Evolutionary conservation across 2,329 filamentous ascomycete genomes (phyloP).

Genomic region (Nectriaceae sp.): DNA sequence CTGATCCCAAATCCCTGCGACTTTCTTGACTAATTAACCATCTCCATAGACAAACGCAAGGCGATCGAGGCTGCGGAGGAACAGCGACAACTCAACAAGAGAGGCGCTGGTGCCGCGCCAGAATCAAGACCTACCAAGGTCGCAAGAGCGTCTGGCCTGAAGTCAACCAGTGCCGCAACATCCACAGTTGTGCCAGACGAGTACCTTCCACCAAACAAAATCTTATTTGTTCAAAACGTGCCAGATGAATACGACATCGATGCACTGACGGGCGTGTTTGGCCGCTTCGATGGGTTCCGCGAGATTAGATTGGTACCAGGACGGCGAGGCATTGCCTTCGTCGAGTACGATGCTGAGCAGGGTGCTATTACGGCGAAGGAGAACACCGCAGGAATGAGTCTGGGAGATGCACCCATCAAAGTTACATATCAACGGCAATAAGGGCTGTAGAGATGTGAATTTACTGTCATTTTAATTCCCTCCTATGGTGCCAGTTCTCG

Average conservation of each 20-base stretch:
- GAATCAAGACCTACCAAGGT: constrained; percentile 67
- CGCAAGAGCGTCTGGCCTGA: constrained; percentile 63
- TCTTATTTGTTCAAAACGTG: constrained; percentile 89
- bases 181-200: constrained; percentile 89
- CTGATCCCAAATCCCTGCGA: background rate
- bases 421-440: constrained; percentile 96
- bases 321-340: constrained; percentile 86
- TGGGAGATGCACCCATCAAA: constrained; percentile 80
- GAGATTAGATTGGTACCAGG: constrained; percentile 90
- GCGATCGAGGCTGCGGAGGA: constrained; percentile 78
- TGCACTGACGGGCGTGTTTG: constrained; percentile 77
- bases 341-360: constrained; percentile 90
- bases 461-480: no score
- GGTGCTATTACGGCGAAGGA: constrained; percentile 94
- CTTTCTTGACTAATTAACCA: background rate
- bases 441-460: background rate
- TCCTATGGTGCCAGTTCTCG: no score
- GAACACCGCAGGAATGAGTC: constrained; percentile 80
- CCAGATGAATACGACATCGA: constrained; percentile 86
- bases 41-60: constrained; percentile 68
- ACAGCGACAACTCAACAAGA: constrained; percentile 77
- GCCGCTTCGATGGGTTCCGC: constrained; percentile 88
- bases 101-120: constrained; percentile 48
- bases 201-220: constrained; percentile 96
- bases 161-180: constrained; percentile 68